Conservation (phyloP, 108 stramenopile genomes). For the Hondaea fermentalgiana region DNA sequence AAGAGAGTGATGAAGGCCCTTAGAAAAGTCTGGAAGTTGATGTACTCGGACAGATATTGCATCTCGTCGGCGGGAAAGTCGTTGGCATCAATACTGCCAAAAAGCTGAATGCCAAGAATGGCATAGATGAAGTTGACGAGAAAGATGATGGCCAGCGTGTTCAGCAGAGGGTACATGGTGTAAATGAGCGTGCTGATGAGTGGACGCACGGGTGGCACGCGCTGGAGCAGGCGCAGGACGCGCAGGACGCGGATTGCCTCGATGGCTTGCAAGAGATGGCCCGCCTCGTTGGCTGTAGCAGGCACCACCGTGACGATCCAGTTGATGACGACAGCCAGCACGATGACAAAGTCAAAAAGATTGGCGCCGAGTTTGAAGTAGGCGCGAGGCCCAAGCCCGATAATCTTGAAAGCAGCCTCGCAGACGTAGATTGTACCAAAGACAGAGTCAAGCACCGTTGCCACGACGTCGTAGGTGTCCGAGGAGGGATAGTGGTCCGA, state of each 20-base stretch:
- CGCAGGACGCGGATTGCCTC: not conserved
- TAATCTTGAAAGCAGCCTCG: slow-evolving; percentile 40
- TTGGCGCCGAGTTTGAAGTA: slow-evolving; percentile 49
- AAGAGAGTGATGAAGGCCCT: slow-evolving; percentile 25
- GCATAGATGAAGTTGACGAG: slow-evolving; percentile 34
- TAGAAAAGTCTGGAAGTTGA: slow-evolving; percentile 27
- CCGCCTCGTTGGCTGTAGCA: not conserved
- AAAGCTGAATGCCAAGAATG: slow-evolving; percentile 32
- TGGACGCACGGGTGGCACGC: not conserved
- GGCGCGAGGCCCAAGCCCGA: slow-evolving; percentile 19
- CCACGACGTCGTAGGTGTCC: not conserved
- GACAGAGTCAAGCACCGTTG: slow-evolving; percentile 26
- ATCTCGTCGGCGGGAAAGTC: slow-evolving; percentile 8
- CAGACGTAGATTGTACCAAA: slow-evolving; percentile 43
- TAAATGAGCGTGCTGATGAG: slow-evolving; percentile 18
- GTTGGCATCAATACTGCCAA: not conserved
- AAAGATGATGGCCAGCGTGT: slow-evolving; percentile 24
- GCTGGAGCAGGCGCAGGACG: slow-evolving; percentile 23
- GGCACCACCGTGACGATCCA: not conserved
- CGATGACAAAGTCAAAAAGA: slow-evolving; percentile 47
- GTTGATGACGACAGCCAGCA: slow-evolving; percentile 33
- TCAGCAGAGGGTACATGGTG: slow-evolving; percentile 24
- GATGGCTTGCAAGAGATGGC: not conserved
- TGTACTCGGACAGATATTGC: not conserved
- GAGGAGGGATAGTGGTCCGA: slow-evolving; percentile 32